A percentile compares a stretch with the other conserved stretches of the same genome.
phyloP scores from a whole-genome alignment of 768 basidiomycete species.

The Gymnopilus dilepis region DNA sequence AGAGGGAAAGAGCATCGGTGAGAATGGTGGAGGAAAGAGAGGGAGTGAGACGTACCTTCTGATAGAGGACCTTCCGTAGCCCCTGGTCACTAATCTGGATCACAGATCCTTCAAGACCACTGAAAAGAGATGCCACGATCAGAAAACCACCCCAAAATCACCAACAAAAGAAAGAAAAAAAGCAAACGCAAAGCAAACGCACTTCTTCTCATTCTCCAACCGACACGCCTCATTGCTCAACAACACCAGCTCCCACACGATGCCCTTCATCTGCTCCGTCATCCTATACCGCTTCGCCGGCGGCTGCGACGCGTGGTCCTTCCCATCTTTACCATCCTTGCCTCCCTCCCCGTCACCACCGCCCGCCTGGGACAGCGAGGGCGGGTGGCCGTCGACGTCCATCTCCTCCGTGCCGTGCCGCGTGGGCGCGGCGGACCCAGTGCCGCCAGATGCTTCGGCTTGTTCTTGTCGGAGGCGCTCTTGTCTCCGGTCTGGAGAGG shows the following conservation, averaged over 20 bases:
- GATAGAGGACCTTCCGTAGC: conserved; percentile 78
- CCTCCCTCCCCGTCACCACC: conserved; percentile 15
- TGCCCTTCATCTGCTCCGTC: conserved; percentile 80
- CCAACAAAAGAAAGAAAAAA: conserved; percentile 1
- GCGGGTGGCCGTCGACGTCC: conserved; percentile 39
- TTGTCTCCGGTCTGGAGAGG: conserved; percentile 53
- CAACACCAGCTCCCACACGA: conserved; percentile 81
- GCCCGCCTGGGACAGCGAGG: conserved; percentile 2
- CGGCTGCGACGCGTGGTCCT: conserved; percentile 53
- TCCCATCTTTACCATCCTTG: conserved; percentile 29
- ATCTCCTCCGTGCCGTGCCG: conserved; percentile 53
- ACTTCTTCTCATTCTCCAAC: conserved; percentile 54
- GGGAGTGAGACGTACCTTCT: conserved; percentile 52
- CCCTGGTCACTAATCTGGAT: conserved; percentile 83
- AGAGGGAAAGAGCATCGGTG: neutral
- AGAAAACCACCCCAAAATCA: conserved; percentile 23
- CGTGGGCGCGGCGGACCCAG: conserved; percentile 45
- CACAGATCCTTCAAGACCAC: conserved; percentile 68
- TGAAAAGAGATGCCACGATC: conserved; percentile 18
- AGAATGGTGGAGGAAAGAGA: conserved; percentile 9
- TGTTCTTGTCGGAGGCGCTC: conserved; percentile 54
- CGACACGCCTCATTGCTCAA: conserved; percentile 85
- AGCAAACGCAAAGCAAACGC: conserved; percentile 18
- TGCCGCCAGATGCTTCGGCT: conserved; percentile 33
- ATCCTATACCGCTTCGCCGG: conserved; percentile 80